A percentile compares a stretch with the other conserved stretches of the same genome.
Conservation (phyloP, 441 rosid genomes). For the Corymbia calophylla region DNA sequence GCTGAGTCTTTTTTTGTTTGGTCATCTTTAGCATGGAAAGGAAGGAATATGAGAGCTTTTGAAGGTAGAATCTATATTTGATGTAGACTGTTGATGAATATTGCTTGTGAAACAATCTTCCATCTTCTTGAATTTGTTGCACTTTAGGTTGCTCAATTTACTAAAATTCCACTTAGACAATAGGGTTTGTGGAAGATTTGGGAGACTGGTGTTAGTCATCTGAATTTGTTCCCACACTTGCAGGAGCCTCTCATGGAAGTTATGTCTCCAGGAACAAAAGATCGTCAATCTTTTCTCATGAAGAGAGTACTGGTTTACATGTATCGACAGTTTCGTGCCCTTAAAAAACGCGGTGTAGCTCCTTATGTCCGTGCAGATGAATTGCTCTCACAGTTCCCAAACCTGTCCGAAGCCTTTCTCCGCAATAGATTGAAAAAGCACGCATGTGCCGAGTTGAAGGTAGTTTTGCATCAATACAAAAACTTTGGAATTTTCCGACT, state of each 20-base stretch:
- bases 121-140: not conserved
- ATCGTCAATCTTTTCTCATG: slow-evolving; percentile 64
- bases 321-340: slow-evolving; percentile 74
- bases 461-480: not conserved
- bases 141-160: not conserved
- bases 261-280: slow-evolving; percentile 82
- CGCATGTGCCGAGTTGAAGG: slow-evolving; percentile 27
- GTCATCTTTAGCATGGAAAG: not conserved
- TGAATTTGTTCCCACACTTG: slow-evolving; percentile 5
- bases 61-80: not conserved
- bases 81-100: not conserved
- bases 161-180: not conserved
- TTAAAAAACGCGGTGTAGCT: slow-evolving; percentile 45
- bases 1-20: not conserved
- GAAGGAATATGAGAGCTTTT: not conserved
- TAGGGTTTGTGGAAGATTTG: not conserved
- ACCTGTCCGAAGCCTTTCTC: slow-evolving; percentile 58
- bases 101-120: not conserved
- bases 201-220: not conserved
- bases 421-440: slow-evolving; percentile 75
- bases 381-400: slow-evolving; percentile 58
- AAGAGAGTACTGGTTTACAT: slow-evolving; percentile 77
- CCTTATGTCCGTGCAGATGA: slow-evolving; percentile 77
- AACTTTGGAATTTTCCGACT: not conserved
- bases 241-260: slow-evolving; percentile 99